Percentiles rank a stretch among this genome's conserved stretches.
Evolutionary conservation across 192 early-diverging fungal genomes (phyloP).

Genomic region (Rhizophagus clarus): DNA sequence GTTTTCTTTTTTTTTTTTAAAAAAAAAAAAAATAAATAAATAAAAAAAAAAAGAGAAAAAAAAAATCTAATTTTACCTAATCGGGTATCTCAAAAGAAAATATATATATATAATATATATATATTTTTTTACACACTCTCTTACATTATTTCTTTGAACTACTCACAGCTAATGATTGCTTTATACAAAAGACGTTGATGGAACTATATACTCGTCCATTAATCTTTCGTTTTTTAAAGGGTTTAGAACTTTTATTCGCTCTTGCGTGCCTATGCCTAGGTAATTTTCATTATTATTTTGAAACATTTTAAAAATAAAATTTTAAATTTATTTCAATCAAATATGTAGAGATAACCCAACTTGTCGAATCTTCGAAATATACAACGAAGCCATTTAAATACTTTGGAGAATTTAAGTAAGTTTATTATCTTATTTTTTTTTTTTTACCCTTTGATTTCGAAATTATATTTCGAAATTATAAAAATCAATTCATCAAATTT

Average conservation of each 20-base stretch:
- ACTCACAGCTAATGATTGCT: neutral
- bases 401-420: neutral
- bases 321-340: neutral
- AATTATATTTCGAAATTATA: no score
- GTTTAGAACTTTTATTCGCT: conserved; percentile 7
- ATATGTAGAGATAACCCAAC: neutral
- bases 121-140: no score
- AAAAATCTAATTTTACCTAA: no score
- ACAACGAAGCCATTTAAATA: neutral
- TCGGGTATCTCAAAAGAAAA: no score
- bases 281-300: neutral
- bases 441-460: neutral
- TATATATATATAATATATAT: no score
- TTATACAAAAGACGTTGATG: neutral
- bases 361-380: neutral
- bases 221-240: neutral
- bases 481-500: neutral
- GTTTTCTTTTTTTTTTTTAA: no score
- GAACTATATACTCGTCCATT: neutral
- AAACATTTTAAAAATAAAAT: neutral
- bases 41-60: no score
- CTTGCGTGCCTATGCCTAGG: neutral
- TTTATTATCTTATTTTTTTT: neutral
- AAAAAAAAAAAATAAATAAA: no score
- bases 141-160: neutral